These are phyloP conservation scores for Saccharum officinarum DNA, from an alignment of 176 grass and related monocot genomes.

Conservation along the genomic window DNA sequence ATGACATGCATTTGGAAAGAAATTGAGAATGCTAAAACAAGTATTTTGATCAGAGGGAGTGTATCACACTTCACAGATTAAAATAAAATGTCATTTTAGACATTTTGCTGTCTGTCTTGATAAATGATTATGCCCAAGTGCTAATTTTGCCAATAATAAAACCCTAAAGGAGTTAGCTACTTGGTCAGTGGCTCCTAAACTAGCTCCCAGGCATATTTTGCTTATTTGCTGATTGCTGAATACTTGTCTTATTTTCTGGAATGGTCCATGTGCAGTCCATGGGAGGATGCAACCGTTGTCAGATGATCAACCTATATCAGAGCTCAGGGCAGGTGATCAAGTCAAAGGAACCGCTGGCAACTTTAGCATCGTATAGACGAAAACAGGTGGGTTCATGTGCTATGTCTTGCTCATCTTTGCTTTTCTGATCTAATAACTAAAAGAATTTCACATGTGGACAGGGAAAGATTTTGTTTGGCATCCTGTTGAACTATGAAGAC, in stretches of 20 bases:
- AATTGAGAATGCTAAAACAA: background rate
- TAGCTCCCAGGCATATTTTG: constrained; percentile 2
- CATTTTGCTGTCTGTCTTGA: background rate
- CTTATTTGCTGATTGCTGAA: background rate
- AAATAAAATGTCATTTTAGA: background rate
- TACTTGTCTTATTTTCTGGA: background rate
- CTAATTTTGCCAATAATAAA: background rate
- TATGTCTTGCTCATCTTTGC: background rate
- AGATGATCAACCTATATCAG: constrained; percentile 91
- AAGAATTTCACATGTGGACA: constrained; percentile 15
- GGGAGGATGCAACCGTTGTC: constrained; percentile 94
- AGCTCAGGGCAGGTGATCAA: constrained; percentile 55
- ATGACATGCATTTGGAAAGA: background rate
- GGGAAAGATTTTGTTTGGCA: constrained; percentile 89
- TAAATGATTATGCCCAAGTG: background rate
- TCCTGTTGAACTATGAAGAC: constrained; percentile 75
- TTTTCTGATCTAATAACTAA: background rate
- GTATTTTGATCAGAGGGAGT: background rate
- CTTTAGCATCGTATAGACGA: constrained; percentile 84
- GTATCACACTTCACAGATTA: background rate
- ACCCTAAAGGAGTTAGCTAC: background rate
- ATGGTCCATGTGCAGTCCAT: constrained; percentile 54
- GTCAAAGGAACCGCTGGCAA: constrained; percentile 88
- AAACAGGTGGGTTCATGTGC: constrained; percentile 46
- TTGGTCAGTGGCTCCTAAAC: background rate